Evolutionary conservation across 495 filamentous ascomycete species (phyloP), one percentile per base, ranked within the genome.

Genomic region (Elaphomyces granulatus): DNA sequence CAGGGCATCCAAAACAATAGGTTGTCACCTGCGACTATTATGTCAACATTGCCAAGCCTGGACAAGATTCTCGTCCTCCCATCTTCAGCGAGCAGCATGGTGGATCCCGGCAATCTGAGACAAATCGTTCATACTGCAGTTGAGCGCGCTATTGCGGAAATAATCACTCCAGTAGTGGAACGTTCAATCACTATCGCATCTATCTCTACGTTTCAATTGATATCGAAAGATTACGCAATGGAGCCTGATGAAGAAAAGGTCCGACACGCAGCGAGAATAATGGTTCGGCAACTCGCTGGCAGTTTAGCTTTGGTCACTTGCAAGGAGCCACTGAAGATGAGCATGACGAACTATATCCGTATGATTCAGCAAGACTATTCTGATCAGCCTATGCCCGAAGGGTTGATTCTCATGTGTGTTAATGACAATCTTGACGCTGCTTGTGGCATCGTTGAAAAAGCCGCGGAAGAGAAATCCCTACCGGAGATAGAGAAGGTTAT

Each of bases 301-400:
- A 90, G 83, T 48, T 71, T 99, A 37, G 90, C 90, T 10, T 71
- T 93, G 12, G 90, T 96, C n/a, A 96, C 90, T 4, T 96, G 87
- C 51, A 96, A 95, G 59, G 92, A 99, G 52, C 90, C 90, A 19
- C 66, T 99, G 15, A 77, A 87, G 42, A 85, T 87, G 58, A 95
- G 88, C 63, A 95, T 96, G 65, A 81, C 75, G 23, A 96, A 95
- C 58, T 92, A 95, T 52, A 81, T 99, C 47, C 81, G 92, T n/a
- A 68, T 87, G 51, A 78, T 84, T 8, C 63, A 71, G 42, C 61
- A 70, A 26, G 70, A 74, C n/a, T 61, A 71, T 20, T 70, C 68
- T 0, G 84, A 93, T 20, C 78, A 82, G 49, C 77, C 77, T 18
- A 80, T 82, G 44, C 82, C 87, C 1, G 92, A 99, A 53, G 87